Conservation (phyloP, 2,329 filamentous ascomycete genomes). For the Aspergillus chevalieri region DNA sequence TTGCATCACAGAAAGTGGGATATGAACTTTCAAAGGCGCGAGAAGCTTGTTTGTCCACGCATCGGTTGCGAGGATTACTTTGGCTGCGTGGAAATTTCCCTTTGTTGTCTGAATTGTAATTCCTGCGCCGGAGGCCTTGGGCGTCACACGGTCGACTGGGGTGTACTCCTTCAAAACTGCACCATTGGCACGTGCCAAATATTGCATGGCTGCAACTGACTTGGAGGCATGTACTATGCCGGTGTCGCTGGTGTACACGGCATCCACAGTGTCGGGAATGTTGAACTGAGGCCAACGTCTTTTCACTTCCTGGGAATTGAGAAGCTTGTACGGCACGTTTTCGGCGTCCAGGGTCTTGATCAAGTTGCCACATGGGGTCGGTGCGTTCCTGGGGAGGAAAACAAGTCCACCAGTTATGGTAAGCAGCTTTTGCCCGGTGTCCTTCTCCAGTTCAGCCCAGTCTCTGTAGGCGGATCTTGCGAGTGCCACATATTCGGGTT, state of each 20-base stretch:
- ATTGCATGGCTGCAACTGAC: constrained; percentile 18
- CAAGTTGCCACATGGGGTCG: constrained; percentile 9
- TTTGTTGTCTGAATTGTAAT: constrained; percentile 19
- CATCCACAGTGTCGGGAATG: constrained; percentile 14
- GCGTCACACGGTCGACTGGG: constrained; percentile 13
- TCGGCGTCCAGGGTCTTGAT: constrained; percentile 12
- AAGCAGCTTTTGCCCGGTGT: constrained; percentile 15
- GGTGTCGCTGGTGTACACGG: constrained; percentile 20
- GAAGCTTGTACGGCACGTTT: constrained; percentile 18
- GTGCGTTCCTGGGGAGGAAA: constrained; percentile 13
- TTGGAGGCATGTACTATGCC: constrained; percentile 22
- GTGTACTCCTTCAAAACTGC: constrained; percentile 19
- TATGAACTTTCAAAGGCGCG: no score
- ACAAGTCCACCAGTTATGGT: constrained; percentile 21
- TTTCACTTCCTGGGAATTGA: constrained; percentile 16
- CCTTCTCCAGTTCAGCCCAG: constrained; percentile 22
- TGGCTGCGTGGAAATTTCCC: constrained; percentile 12
- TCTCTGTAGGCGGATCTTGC: constrained; percentile 36
- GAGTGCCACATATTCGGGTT: constrained; percentile 31
- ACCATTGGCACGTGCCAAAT: constrained; percentile 14
- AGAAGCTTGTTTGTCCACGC: constrained; percentile 24
- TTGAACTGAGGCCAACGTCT: constrained; percentile 20
- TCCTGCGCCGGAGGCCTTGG: constrained; percentile 4
- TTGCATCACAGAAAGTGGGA: no score
- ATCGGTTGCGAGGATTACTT: constrained; percentile 20